Base-by-base conservation (phyloP, 352 stramenopile genomes). In the Globisporangium perplexum region DNA sequence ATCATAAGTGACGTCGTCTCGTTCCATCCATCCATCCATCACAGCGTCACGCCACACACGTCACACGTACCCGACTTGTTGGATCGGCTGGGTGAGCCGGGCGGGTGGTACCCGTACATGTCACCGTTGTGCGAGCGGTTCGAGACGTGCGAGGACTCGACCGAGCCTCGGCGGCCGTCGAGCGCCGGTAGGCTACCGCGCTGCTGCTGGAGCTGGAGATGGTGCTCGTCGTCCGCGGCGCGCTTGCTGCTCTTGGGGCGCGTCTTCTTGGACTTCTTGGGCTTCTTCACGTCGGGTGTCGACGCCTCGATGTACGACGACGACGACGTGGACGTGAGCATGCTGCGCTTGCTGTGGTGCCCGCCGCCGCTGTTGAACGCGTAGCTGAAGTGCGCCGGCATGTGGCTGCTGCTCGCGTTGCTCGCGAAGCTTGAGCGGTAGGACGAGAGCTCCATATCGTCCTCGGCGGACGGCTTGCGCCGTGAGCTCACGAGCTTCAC, bases 401-500 rank as follows among this genome's bases (percentile, higher is more conserved):
- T 4, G 47, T 65, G 52, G 15, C 61, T 62, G 18, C 44, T 59
- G 53, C 71, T 73, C 12, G 68, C 72, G 31, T 71, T 63, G 26
- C 71, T 69, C 28, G 72, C 74, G 5, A 74, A 61, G 53, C 72
- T 83, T 15, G 72, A 68, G 38, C 67, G 68, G 39, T 60, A 53
- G 20, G 57, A 50, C 43, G 74, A 64, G 42, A 60, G 24, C 17
- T 63, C 60, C 36, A 77, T 53, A 36, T 71, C 66, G 42, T 50
- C 47, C 39, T 72, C 68, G 26, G 47, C 41, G 10, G 73, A 81
- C 10, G 61, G 73, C 17, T 71, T 66, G 46, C 73, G 50, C 10
- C 73, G 71, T 50, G 64, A 61, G 7, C 66, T 77, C 41, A 84
- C 68, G 17, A 76, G 69, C 35, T 72, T 57, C n/a, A 84, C 73